phyloP scores from a whole-genome alignment of 2,329 filamentous ascomycete genomes.

The Chaetomiaceae sp. region DNA sequence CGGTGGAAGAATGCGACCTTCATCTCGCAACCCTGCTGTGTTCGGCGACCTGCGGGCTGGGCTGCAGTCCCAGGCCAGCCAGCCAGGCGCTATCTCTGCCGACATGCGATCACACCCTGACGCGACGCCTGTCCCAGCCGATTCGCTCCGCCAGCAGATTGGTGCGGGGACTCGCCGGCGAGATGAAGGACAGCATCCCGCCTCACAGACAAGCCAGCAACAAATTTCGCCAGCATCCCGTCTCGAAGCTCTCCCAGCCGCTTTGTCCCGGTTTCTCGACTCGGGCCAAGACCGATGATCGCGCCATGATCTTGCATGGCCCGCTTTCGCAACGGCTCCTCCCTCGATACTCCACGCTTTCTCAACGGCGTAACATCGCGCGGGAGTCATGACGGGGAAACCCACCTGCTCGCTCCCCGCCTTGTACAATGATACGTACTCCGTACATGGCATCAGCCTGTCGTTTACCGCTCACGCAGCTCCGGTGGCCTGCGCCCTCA shows the following conservation, averaged over 20 bases:
- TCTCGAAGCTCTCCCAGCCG: not conserved
- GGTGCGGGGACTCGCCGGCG: slow-evolving; percentile 1
- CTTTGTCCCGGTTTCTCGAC: not conserved
- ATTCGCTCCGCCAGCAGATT: slow-evolving; percentile 20
- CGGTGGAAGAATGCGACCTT: slow-evolving; percentile 4
- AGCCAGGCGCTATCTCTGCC: slow-evolving; percentile 26
- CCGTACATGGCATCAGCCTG: slow-evolving; percentile 6
- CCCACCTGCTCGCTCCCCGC: slow-evolving; percentile 1
- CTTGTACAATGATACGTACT: slow-evolving; percentile 11
- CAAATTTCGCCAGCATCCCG: too few relatives aligned
- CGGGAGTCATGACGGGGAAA: slow-evolving; percentile 9
- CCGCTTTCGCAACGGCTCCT: slow-evolving; percentile 7
- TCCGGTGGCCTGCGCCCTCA: not conserved
- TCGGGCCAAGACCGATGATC: slow-evolving; percentile 7
- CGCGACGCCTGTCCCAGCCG: slow-evolving; percentile 22
- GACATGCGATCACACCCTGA: slow-evolving; percentile 24
- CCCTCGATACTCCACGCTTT: slow-evolving; percentile 8
- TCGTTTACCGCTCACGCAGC: slow-evolving; percentile 16
- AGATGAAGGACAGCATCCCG: not conserved
- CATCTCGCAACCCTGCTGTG: slow-evolving; percentile 4
- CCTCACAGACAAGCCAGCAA: not conserved
- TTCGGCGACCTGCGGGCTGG: slow-evolving; percentile 4
- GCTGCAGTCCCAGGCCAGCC: slow-evolving; percentile 8
- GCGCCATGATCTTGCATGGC: slow-evolving; percentile 15
- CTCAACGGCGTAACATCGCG: slow-evolving; percentile 26